These are phyloP conservation scores for Zopfochytrium polystomum DNA, from an alignment of 371 early-diverging fungal species.

Conservation along the genomic window DNA sequence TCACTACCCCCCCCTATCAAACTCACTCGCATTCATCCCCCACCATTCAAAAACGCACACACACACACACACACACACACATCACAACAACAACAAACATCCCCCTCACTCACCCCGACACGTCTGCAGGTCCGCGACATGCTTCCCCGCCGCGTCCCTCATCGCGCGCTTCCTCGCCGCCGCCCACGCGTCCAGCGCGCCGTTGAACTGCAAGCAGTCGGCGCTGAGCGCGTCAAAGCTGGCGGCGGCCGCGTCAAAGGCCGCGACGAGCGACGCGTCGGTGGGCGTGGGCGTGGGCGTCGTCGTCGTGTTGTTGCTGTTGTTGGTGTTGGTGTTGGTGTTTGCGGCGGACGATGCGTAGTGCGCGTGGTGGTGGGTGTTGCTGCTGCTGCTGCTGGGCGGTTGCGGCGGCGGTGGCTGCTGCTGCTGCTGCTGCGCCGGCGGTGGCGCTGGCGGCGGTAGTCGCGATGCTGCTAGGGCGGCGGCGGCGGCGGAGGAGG, in stretches of 20 bases:
- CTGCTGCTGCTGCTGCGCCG: no score
- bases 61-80: neutral
- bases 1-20: neutral
- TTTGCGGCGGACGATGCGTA: no score
- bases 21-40: neutral
- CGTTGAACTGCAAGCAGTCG: neutral
- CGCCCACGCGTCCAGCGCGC: conserved; percentile 15
- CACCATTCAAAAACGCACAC: neutral
- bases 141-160: conserved; percentile 5
- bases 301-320: no score
- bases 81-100: neutral
- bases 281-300: neutral
- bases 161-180: conserved; percentile 7
- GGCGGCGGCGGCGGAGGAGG: no score
- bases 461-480: no score
- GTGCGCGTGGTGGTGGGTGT: no score
- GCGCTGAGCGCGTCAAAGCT: neutral
- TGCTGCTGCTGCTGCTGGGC: no score
- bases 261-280: neutral
- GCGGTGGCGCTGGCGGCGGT: no score
- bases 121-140: neutral
- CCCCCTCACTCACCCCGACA: conserved; percentile 4
- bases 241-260: neutral
- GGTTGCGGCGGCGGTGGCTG: no score
- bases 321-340: no score